Evolutionary conservation across 108 stramenopile species (phyloP).

Genomic region (Cylindrotheca closterium): DNA sequence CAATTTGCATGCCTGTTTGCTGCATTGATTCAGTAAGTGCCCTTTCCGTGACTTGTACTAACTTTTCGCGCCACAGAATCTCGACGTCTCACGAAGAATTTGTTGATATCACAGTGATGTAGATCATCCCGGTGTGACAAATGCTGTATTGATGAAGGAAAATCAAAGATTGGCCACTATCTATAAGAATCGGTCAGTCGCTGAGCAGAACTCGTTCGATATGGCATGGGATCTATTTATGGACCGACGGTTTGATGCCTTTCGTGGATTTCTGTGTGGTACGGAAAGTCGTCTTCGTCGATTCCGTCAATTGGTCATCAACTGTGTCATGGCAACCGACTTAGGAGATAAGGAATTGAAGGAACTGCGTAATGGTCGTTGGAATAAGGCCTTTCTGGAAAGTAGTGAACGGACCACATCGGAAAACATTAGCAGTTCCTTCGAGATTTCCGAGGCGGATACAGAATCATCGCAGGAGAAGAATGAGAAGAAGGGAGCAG

Average conservation of each 20-base stretch:
- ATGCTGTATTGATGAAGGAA: constrained; percentile 27
- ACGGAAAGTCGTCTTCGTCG: constrained; percentile 18
- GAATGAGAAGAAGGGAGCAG: constrained; percentile 27
- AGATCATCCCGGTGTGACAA: constrained; percentile 10
- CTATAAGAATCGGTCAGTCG: constrained; percentile 27
- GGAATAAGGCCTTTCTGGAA: constrained; percentile 25
- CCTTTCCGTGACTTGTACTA: neutral
- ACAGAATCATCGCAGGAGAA: too few relatives aligned
- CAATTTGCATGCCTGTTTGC: constrained; percentile 7
- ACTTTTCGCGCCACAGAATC: neutral
- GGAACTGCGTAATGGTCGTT: constrained; percentile 18
- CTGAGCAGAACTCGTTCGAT: constrained; percentile 27
- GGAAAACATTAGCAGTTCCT: neutral
- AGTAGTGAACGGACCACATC: neutral
- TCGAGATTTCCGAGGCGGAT: too few relatives aligned
- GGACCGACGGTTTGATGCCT: constrained; percentile 14
- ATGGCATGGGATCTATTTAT: constrained; percentile 29
- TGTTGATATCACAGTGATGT: neutral
- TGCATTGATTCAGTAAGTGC: constrained; percentile 1
- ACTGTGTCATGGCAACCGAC: constrained; percentile 34
- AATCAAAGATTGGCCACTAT: constrained; percentile 9
- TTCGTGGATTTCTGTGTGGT: constrained; percentile 11
- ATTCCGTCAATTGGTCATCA: constrained; percentile 33
- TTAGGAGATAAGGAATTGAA: constrained; percentile 29
- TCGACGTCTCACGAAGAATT: constrained; percentile 6